phyloP scores from a whole-genome alignment of 345 rosid genomes.

The Camelina neglecta region DNA sequence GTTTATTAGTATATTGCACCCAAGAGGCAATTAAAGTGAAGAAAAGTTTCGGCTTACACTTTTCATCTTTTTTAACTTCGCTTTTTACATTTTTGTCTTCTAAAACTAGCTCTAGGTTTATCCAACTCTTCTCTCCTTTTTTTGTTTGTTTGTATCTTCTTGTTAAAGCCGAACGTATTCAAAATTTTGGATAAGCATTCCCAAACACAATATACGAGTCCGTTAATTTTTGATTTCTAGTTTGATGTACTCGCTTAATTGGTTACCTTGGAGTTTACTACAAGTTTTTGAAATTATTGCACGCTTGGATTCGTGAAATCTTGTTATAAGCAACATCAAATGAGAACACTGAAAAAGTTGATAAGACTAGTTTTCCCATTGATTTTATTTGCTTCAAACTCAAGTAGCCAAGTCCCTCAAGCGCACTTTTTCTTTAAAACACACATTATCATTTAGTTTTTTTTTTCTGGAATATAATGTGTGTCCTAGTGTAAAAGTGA shows the following conservation, averaged over 20 bases:
- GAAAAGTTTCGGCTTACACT: constrained; percentile 11
- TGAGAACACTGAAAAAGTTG: constrained; percentile 10
- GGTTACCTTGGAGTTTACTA: background rate
- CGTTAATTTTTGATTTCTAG: background rate
- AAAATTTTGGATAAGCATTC: background rate
- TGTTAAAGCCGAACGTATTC: constrained; percentile 8
- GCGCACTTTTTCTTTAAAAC: constrained; percentile 1
- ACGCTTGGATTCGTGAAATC: background rate
- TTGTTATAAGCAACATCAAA: background rate
- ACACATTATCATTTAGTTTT: constrained; percentile 19
- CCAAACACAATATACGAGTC: background rate
- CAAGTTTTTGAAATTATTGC: background rate
- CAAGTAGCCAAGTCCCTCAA: constrained; percentile 5
- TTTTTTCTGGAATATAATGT: background rate
- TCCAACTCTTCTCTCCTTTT: background rate
- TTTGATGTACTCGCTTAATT: background rate
- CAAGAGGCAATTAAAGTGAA: constrained; percentile 12
- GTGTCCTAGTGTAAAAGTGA: constrained; percentile 11
- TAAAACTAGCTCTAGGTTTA: background rate
- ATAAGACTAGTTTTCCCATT: background rate
- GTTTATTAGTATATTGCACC: constrained; percentile 22
- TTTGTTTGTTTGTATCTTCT: background rate
- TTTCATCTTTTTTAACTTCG: constrained; percentile 21
- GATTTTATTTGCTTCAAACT: constrained; percentile 26
- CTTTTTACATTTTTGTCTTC: background rate